phyloP scores from a whole-genome alignment of 345 rosid species.

The Mercurialis annua region DNA sequence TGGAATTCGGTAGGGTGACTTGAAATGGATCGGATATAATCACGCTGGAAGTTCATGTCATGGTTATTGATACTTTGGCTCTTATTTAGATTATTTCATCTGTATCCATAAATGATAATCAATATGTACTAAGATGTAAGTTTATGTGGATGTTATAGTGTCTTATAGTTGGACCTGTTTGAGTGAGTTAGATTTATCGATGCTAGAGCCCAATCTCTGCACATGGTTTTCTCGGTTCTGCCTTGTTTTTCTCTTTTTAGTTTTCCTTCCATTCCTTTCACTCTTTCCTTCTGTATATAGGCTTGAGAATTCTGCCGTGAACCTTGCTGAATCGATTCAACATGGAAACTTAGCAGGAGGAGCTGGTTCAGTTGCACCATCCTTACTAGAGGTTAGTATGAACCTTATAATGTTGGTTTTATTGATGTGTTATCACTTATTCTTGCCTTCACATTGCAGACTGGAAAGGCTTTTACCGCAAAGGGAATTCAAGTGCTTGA shows the following conservation, averaged over 20 bases:
- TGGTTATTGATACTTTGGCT: not conserved
- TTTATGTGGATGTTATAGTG: not conserved
- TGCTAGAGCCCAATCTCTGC: no score
- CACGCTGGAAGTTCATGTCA: not conserved
- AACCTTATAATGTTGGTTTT: conserved; percentile 17
- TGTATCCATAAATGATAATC: no score
- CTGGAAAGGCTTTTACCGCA: conserved; percentile 88
- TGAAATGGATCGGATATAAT: not conserved
- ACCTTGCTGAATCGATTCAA: conserved; percentile 63
- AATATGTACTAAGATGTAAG: not conserved
- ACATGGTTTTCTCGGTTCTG: not conserved
- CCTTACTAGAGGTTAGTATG: conserved; percentile 70
- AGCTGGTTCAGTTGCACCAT: conserved; percentile 74
- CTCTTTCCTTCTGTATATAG: conserved; percentile 30
- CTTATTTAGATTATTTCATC: no score
- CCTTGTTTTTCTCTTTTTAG: no score
- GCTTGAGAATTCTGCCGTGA: conserved; percentile 72
- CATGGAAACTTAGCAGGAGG: conserved; percentile 53
- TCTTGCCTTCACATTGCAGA: conserved; percentile 38
- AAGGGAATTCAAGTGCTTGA: conserved; percentile 99
- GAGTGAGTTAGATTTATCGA: not conserved
- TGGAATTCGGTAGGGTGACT: not conserved
- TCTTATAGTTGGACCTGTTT: not conserved
- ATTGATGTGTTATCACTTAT: conserved; percentile 15
- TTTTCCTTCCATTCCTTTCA: not conserved